Conservation (phyloP, 2,329 filamentous ascomycete genomes). For the Xylaria sp. region DNA sequence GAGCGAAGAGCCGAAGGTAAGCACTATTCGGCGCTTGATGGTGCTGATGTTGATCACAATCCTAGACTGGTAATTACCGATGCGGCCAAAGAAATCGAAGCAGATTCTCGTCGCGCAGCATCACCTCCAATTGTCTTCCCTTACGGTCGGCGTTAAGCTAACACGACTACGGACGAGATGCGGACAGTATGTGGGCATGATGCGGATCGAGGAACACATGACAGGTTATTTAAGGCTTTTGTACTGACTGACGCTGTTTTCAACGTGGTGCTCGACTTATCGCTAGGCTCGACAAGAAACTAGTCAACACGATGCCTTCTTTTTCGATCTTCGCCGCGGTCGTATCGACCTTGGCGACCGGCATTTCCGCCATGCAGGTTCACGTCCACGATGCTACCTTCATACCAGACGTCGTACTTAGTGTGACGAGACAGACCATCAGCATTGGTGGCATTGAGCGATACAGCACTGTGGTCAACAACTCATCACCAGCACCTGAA, state of each 20-base stretch:
- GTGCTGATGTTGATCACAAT: conserved; percentile 19
- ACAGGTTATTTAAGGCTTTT: neutral
- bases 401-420: conserved; percentile 31
- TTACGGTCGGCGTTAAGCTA: conserved; percentile 11
- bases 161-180: neutral
- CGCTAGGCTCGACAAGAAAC: neutral
- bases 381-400: conserved; percentile 31
- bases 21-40: conserved; percentile 4
- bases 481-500: conserved; percentile 23
- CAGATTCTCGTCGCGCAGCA: conserved; percentile 15
- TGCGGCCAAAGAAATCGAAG: conserved; percentile 14
- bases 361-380: conserved; percentile 14
- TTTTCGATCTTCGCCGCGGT: conserved; percentile 11
- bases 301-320: conserved; percentile 18
- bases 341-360: conserved; percentile 9
- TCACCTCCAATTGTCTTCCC: neutral
- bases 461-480: conserved; percentile 32
- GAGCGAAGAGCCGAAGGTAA: conserved; percentile 6
- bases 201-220: neutral
- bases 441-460: conserved; percentile 32
- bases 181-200: neutral
- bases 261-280: neutral
- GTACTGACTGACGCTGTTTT: neutral
- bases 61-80: conserved; percentile 5
- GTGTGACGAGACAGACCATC: conserved; percentile 31